Evolutionary conservation across 2,329 filamentous ascomycete genomes (phyloP), one percentile per base, ranked within the genome.

Genomic region (Achaetomium macrosporum): DNA sequence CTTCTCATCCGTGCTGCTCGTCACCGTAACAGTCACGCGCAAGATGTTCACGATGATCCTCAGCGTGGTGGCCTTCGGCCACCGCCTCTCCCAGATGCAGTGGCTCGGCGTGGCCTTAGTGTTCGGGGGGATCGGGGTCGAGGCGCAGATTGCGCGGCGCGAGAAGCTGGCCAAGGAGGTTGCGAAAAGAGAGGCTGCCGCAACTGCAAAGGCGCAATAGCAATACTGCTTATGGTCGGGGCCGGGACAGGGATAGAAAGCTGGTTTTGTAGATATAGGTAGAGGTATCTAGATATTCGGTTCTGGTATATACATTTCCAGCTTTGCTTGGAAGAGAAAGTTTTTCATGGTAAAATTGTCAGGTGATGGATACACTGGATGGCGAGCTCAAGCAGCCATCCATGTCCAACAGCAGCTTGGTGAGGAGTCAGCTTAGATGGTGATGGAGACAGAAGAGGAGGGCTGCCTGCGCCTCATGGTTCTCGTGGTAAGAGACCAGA

Each of bases 31-130:
- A 2, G 93, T 99, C 42, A 99, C 93, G 42, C 81, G 93, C 66
- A 99, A 99, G 76, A 99, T 99, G 93, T 81, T 97, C 68, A 97
- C 92, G 61, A 99, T 99, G 93, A 89, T 97, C 55, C 78, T 97
- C 47, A 96, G 90, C 50, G 93, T 99, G 29, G 76, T 97, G 56
- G 90, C 90, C 73, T 99, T 97, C 68, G 93, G 93, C 29, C 93
- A 99, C 70, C 82, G 80, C 58, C 78, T 99, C 45, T 87, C 82
- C 29, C 73, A 76, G n/a, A 95, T 92, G 79, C 93, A 99, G 73
- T 96, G 91, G 88, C 74, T 95, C 7, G 93, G 93, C 58, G 91
- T 99, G 31, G 85, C 81, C 0, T 76, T 99, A 54, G 93, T 99
- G 9, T 99, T 99, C 74, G 90, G 91, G 25, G 93, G 92, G 47